These are phyloP conservation scores for Wallacemonas rigidus DNA, from an alignment of 208 protist genomes.

Conservation along the genomic window DNA sequence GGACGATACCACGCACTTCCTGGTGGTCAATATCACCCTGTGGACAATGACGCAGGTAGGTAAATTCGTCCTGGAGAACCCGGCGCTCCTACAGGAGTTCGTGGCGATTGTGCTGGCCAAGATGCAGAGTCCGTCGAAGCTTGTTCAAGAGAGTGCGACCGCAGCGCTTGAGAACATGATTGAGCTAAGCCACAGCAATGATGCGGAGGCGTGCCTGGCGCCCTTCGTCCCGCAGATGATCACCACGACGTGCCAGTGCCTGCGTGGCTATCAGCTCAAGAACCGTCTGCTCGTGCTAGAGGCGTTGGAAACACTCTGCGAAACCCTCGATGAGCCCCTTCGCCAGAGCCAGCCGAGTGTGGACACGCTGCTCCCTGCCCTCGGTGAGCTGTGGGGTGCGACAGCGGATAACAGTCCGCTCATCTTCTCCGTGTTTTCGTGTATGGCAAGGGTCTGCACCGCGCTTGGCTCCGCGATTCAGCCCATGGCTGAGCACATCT, in stretches of 20 bases:
- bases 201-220: conserved; percentile 30
- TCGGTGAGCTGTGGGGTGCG: conserved; percentile 64
- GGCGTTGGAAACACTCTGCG: conserved; percentile 62
- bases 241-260: conserved; percentile 48
- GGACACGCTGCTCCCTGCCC: conserved; percentile 47
- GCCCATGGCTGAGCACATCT: conserved; percentile 73
- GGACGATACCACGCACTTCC: conserved; percentile 70
- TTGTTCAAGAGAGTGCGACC: conserved; percentile 74
- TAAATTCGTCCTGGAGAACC: conserved; percentile 49
- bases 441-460: conserved; percentile 75
- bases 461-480: conserved; percentile 68
- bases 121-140: conserved; percentile 88
- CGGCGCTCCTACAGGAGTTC: conserved; percentile 29
- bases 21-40: conserved; percentile 90
- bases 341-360: conserved; percentile 40
- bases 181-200: conserved; percentile 43
- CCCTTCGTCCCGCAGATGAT: conserved; percentile 40
- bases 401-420: conserved; percentile 74
- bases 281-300: conserved; percentile 88
- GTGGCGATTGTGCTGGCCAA: conserved; percentile 53
- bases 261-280: conserved; percentile 84
- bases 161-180: conserved; percentile 62
- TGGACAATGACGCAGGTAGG: conserved; percentile 88
- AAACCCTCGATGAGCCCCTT: conserved; percentile 47
- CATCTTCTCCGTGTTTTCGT: conserved; percentile 78